phyloP scores from a whole-genome alignment of 805 yeast genomes.

The Lachancea sp. region DNA sequence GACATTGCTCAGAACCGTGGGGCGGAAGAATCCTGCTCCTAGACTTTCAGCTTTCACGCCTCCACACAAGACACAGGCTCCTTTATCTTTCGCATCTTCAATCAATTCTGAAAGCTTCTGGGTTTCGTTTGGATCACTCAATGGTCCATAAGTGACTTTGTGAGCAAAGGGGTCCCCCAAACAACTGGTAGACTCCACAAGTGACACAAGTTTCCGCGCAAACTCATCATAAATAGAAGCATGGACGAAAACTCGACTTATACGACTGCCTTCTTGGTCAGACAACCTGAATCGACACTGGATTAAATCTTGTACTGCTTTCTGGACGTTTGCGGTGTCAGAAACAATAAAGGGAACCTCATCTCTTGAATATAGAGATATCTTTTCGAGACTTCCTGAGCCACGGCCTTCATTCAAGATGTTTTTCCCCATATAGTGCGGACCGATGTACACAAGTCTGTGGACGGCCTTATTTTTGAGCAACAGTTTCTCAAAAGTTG shows the following conservation, averaged over 20 bases:
- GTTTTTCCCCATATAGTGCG: not conserved
- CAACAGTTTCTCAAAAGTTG: slow-evolving; percentile 45
- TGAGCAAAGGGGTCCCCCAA: slow-evolving; percentile 59
- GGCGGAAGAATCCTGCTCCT: slow-evolving; percentile 60
- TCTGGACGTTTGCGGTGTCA: slow-evolving; percentile 62
- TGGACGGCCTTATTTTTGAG: slow-evolving; percentile 32
- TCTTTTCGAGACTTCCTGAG: slow-evolving; percentile 56
- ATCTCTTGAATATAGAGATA: slow-evolving; percentile 73
- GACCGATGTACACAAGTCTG: not conserved
- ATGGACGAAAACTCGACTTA: slow-evolving; percentile 66
- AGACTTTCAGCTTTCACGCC: slow-evolving; percentile 49
- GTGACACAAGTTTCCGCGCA: slow-evolving; percentile 38
- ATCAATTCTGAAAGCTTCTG: slow-evolving; percentile 57
- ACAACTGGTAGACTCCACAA: slow-evolving; percentile 36
- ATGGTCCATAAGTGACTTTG: slow-evolving; percentile 68
- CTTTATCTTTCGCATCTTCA: slow-evolving; percentile 56
- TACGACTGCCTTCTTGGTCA: slow-evolving; percentile 81
- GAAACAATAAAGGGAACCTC: slow-evolving; percentile 75
- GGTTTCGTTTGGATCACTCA: slow-evolving; percentile 58
- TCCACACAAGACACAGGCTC: slow-evolving; percentile 59
- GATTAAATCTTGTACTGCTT: slow-evolving; percentile 56
- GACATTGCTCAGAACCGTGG: slow-evolving; percentile 61
- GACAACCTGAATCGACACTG: slow-evolving; percentile 48
- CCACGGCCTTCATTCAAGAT: not conserved
- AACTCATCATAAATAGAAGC: slow-evolving; percentile 47